phyloP scores from a whole-genome alignment of 2,329 filamentous ascomycete genomes.

The Colletotrichum sp. region DNA sequence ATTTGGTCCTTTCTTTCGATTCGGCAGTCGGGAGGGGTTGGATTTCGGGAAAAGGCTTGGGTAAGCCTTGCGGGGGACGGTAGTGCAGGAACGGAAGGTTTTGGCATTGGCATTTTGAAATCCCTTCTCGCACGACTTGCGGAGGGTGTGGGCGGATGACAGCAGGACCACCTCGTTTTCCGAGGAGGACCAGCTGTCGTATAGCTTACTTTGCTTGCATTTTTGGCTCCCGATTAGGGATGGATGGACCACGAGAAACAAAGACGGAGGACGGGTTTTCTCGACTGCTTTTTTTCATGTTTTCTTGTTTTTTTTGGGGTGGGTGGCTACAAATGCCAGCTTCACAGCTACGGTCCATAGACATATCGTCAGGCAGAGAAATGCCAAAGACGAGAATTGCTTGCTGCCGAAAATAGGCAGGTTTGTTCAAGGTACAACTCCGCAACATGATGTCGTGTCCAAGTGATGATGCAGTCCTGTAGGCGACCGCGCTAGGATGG shows the following conservation, averaged over 20 bases:
- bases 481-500: background rate
- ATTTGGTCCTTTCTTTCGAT: background rate
- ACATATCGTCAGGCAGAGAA: background rate
- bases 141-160: background rate
- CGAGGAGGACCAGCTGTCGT: background rate
- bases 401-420: background rate
- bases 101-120: slow-evolving; percentile 1
- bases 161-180: background rate
- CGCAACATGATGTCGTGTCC: background rate
- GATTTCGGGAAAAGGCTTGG: background rate
- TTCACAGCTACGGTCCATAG: slow-evolving; percentile 2
- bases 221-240: background rate
- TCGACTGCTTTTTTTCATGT: background rate
- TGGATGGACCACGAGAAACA: background rate
- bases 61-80: background rate
- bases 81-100: background rate
- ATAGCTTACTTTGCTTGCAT: background rate
- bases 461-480: background rate
- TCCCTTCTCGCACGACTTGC: background rate
- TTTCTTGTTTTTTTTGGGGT: background rate
- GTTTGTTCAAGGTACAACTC: background rate
- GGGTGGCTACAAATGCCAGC: background rate
- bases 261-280: background rate
- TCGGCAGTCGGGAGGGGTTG: background rate
- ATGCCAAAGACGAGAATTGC: background rate